A percentile compares a stretch with the other conserved stretches of the same genome.
phyloP scores from a whole-genome alignment of 495 filamentous ascomycete genomes.

The Penicillium nucicola region DNA sequence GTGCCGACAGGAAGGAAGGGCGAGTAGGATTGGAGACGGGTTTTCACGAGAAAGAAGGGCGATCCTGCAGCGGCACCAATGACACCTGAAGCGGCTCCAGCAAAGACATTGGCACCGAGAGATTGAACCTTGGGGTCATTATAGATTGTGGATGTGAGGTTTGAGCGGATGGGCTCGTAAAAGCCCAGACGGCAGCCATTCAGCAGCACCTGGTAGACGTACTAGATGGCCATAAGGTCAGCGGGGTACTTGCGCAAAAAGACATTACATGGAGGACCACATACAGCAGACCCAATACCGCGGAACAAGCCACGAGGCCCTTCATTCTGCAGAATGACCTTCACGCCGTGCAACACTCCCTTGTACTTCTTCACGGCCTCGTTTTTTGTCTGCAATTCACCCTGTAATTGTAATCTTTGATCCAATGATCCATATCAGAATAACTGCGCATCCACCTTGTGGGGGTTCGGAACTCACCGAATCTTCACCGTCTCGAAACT shows the following conservation, averaged over 20 bases:
- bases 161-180: constrained; percentile 87
- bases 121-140: constrained; percentile 72
- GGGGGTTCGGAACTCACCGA: constrained; percentile 51
- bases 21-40: constrained; percentile 88
- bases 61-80: constrained; percentile 87
- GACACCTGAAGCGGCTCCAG: constrained; percentile 82
- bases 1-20: constrained; percentile 94
- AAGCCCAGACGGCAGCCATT: constrained; percentile 97
- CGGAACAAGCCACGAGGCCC: constrained; percentile 82
- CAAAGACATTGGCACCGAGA: constrained; percentile 86
- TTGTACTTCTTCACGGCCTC: constrained; percentile 83
- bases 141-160: constrained; percentile 63
- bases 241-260: background rate
- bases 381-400: constrained; percentile 84
- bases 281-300: constrained; percentile 81
- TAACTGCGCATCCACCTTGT: background rate
- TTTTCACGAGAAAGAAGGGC: constrained; percentile 99
- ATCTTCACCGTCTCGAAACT: constrained; percentile 99
- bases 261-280: constrained; percentile 9
- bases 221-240: constrained; percentile 42
- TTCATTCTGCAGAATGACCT: constrained; percentile 89
- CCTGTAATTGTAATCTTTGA: constrained; percentile 85
- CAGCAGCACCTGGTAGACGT: constrained; percentile 94
- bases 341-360: constrained; percentile 89
- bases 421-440: background rate